A percentile compares a stretch with the other conserved stretches of the same genome.
These are phyloP conservation scores for Schwanniomyces etchellsii DNA, from an alignment of 1,139 yeast genomes.

Conservation along the genomic window DNA sequence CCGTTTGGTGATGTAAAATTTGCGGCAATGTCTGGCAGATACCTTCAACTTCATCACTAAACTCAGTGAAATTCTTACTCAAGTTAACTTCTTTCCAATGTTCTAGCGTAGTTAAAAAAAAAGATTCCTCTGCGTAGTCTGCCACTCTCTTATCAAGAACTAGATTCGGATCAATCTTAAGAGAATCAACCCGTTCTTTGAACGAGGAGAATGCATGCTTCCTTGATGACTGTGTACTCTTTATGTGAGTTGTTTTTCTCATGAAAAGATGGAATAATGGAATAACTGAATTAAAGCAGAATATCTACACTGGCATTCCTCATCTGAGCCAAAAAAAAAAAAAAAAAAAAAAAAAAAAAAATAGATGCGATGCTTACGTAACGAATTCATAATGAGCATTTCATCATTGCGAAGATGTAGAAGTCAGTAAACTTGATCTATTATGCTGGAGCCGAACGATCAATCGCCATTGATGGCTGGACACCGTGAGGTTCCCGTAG, in stretches of 20 bases:
- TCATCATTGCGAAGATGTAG: no score
- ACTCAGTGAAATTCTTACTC: conserved; percentile 65
- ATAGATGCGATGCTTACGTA: conserved; percentile 1
- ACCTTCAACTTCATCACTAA: conserved; percentile 51
- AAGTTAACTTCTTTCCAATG: conserved; percentile 88
- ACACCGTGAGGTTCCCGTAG: no score
- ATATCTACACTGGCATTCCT: background rate
- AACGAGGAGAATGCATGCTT: conserved; percentile 69
- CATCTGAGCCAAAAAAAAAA: conserved; percentile 4
- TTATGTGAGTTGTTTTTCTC: no score
- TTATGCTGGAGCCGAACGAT: no score
- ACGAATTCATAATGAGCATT: no score
- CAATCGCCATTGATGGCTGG: no score
- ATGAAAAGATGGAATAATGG: no score
- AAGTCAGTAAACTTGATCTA: no score
- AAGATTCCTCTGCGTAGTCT: conserved; percentile 70
- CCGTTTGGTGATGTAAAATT: conserved; percentile 62
- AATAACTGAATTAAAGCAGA: no score
- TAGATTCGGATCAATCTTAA: conserved; percentile 79
- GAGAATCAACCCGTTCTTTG: conserved; percentile 74
- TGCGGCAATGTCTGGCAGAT: conserved; percentile 73
- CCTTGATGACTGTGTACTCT: conserved; percentile 51
- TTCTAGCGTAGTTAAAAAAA: conserved; percentile 69
- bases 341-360: conserved; percentile 1
- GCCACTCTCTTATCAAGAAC: conserved; percentile 59